Evolutionary conservation across 2,329 filamentous ascomycete genomes (phyloP).

Genomic region (Penicillium sp.): DNA sequence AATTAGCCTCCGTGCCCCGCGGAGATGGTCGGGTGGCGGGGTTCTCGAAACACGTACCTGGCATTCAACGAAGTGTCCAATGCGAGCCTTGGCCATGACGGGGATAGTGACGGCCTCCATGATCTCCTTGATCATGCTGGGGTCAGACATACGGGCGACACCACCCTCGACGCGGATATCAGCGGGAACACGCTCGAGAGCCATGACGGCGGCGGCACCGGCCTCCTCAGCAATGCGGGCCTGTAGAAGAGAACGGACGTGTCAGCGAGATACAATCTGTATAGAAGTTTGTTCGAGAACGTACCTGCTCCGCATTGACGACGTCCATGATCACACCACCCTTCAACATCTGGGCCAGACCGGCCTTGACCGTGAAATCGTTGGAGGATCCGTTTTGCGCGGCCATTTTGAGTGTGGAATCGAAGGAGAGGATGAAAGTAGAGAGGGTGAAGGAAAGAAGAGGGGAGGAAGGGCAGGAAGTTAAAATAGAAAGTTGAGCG

Average conservation of each 20-base stretch:
- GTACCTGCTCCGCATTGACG: slow-evolving; percentile 78
- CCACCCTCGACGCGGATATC: slow-evolving; percentile 92
- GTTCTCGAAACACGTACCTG: slow-evolving; percentile 52
- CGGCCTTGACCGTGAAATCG: slow-evolving; percentile 87
- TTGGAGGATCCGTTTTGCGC: slow-evolving; percentile 39
- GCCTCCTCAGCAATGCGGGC: slow-evolving; percentile 97
- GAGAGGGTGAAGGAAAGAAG: slow-evolving; percentile 8
- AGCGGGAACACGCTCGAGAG: slow-evolving; percentile 92
- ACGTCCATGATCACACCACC: slow-evolving; percentile 99
- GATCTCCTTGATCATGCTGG: slow-evolving; percentile 90
- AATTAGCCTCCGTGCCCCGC: background rate
- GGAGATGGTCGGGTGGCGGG: background rate
- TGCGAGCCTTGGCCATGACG: slow-evolving; percentile 98
- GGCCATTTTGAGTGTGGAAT: slow-evolving; percentile 33
- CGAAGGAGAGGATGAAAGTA: slow-evolving; percentile 1
- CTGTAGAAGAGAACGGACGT: slow-evolving; percentile 40
- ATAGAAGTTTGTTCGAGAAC: background rate
- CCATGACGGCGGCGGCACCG: slow-evolving; percentile 95
- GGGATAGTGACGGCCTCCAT: slow-evolving; percentile 93
- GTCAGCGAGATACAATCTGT: background rate
- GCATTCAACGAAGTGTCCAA: slow-evolving; percentile 97
- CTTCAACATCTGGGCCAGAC: slow-evolving; percentile 96
- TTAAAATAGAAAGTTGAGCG: slow-evolving; percentile 2
- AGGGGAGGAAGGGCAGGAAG: slow-evolving; percentile 5
- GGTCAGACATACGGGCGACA: slow-evolving; percentile 96